phyloP scores from a whole-genome alignment of 2,329 filamentous ascomycete species.

The Neofusicoccum cordaticola region DNA sequence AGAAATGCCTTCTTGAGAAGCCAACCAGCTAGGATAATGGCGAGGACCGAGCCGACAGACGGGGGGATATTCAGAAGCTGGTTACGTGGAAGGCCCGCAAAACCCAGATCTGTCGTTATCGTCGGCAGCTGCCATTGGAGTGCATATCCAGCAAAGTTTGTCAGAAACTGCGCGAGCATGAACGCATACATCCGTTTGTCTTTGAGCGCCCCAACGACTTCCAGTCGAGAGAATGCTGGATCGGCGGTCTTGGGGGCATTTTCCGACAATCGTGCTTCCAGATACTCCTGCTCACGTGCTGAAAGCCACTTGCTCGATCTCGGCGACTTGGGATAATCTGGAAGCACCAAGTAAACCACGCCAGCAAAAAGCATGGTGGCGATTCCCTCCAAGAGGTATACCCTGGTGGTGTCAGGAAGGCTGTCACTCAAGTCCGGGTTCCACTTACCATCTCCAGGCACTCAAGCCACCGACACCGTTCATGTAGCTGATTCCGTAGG shows the following conservation, averaged over 20 bases:
- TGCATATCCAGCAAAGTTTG: constrained; percentile 44
- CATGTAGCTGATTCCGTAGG: constrained; percentile 25
- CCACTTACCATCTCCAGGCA: constrained; percentile 23
- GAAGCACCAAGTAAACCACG: constrained; percentile 40
- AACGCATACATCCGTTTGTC: constrained; percentile 38
- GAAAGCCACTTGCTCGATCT: constrained; percentile 39
- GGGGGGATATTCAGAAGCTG: constrained; percentile 49
- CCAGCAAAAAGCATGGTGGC: constrained; percentile 41
- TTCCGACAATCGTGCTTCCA: constrained; percentile 39
- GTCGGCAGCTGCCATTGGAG: constrained; percentile 44
- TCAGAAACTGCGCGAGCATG: constrained; percentile 36
- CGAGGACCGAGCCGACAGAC: constrained; percentile 40
- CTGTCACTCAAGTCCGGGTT: neutral
- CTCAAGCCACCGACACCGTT: constrained; percentile 22
- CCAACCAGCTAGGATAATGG: constrained; percentile 41
- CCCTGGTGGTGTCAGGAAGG: constrained; percentile 23
- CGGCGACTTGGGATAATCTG: constrained; percentile 45
- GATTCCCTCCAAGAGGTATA: constrained; percentile 47
- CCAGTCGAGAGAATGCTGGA: constrained; percentile 33
- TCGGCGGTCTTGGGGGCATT: constrained; percentile 41
- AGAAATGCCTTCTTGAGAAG: constrained; percentile 41
- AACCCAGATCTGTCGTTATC: constrained; percentile 43
- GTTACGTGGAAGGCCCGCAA: constrained; percentile 43
- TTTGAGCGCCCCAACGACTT: constrained; percentile 36
- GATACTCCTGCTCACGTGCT: constrained; percentile 39